A percentile compares a stretch with the other conserved stretches of the same genome.
phyloP scores from a whole-genome alignment of 164 flowering plant genomes.

The Euptelea pleiosperma region DNA sequence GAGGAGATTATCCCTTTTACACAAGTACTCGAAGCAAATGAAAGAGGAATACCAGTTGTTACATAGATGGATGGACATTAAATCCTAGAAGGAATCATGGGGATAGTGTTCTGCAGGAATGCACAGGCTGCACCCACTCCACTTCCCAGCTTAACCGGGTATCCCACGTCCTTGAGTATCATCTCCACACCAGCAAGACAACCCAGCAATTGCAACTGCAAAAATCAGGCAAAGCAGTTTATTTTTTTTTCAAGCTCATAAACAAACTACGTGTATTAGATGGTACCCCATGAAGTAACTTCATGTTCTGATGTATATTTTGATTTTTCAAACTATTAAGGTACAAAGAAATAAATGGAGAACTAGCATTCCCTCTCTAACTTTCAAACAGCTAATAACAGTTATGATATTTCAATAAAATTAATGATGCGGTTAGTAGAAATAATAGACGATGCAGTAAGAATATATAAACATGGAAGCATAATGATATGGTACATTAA shows the following conservation, averaged over 20 bases:
- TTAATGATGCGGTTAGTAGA: no score
- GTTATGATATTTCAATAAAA: no score
- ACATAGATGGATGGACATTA: slow-evolving; percentile 28
- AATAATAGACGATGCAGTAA: no score
- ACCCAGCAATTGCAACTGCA: slow-evolving; percentile 89
- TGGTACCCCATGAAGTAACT: not conserved
- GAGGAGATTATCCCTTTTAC: slow-evolving; percentile 22
- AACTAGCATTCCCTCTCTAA: no score
- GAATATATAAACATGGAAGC: no score
- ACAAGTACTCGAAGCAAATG: slow-evolving; percentile 11
- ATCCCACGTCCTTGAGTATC: slow-evolving; percentile 90
- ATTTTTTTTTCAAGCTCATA: not conserved
- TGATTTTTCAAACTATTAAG: no score
- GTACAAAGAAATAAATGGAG: no score
- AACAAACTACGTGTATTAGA: slow-evolving; percentile 1
- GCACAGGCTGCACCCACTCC: slow-evolving; percentile 89
- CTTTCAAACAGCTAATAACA: no score
- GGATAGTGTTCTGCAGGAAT: slow-evolving; percentile 66
- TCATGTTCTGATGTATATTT: no score
- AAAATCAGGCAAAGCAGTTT: not conserved
- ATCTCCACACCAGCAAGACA: slow-evolving; percentile 97
- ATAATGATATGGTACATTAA: no score
- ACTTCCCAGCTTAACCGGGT: slow-evolving; percentile 88
- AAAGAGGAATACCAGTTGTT: slow-evolving; percentile 19
- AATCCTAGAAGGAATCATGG: slow-evolving; percentile 84